Conservation (phyloP, 73 alveolate species). For the Blepharisma stoltei region DNA sequence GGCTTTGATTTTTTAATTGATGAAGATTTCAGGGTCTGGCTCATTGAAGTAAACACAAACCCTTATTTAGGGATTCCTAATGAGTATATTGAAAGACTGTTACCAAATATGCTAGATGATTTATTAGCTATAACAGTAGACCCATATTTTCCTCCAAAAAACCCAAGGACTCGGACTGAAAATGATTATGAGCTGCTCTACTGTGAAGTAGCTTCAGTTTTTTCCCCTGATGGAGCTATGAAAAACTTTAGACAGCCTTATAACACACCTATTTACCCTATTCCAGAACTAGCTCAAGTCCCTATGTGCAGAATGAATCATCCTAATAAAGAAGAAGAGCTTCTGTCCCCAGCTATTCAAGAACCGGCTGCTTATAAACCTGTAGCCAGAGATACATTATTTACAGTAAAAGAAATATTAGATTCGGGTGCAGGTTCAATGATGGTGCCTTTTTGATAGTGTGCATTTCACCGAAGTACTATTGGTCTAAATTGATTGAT, state of each 20-base stretch:
- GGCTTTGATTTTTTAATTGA: slow-evolving; percentile 32
- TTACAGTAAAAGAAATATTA: slow-evolving; percentile 9
- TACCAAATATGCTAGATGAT: slow-evolving; percentile 91
- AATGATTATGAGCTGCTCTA: slow-evolving; percentile 54
- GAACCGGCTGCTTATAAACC: neutral
- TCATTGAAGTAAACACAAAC: slow-evolving; percentile 27
- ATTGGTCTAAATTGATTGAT: too few species aligned
- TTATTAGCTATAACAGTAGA: slow-evolving; percentile 72
- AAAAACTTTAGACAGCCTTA: slow-evolving; percentile 20
- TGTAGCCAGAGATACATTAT: neutral
- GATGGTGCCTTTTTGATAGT: too few species aligned
- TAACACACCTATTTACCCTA: slow-evolving; percentile 22
- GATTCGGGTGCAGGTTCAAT: too few species aligned
- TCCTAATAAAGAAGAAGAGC: slow-evolving; percentile 13
- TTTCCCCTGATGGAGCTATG: slow-evolving; percentile 21
- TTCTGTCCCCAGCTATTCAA: neutral
- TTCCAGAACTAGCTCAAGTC: slow-evolving; percentile 21
- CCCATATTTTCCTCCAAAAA: slow-evolving; percentile 39
- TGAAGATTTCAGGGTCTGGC: slow-evolving; percentile 30
- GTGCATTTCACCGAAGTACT: too few species aligned
- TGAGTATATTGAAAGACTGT: slow-evolving; percentile 59
- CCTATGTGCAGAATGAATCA: neutral
- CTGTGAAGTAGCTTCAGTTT: slow-evolving; percentile 40
- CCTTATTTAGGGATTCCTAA: slow-evolving; percentile 73
- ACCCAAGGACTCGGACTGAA: slow-evolving; percentile 4